Evolutionary conservation across 2,329 filamentous ascomycete genomes (phyloP), one percentile per base, ranked within the genome.

Genomic region (Corniculantispora saksenae): DNA sequence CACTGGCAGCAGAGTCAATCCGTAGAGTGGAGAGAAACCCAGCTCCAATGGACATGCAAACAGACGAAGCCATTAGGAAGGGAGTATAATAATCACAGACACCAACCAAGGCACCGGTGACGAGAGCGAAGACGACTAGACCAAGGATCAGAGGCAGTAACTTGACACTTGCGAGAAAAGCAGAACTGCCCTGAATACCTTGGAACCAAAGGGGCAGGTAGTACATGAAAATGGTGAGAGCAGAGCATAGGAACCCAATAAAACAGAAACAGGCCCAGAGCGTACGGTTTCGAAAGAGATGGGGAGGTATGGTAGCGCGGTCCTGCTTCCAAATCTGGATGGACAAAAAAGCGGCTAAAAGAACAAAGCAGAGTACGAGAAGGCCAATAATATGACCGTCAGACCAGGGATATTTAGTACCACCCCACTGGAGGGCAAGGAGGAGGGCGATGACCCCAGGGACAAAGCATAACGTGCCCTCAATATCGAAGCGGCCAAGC

Each of bases 341-440:
- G 21, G 43, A 68, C 23, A 75, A 64, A 50, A 78, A 79, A 12
- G 48, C 61, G 27, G 66, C 53, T 10, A 72, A 66, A 9, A 77
- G 69, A 3, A 75, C 63, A 6, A 64, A 68, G 17, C 74, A 76
- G 6, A 74, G 53, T 35, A 75, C 68, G 25, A 79, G 69, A 6
- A 79, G 73, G 7, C 65, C 72, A 29, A 79, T 74, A 51, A 78
- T 72, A 27, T 72, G 72, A 2, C 66, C 70, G 21, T 70, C 66
- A 23, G 56, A 69, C 77, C 77, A 79, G 0, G 71, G 40, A 51
- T 77, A 76, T 27, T 69, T 71, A 8, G 68, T 72, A 5, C 76
- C 78, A 54, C 77, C 77, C 80, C 79, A 82, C 63, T 82, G 79
- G 13, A 83, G 72, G 9, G 81, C 81, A 10, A 83, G 69, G 1